Base-by-base conservation (phyloP, 129 eudicot species). In the Lactuca saligna region DNA sequence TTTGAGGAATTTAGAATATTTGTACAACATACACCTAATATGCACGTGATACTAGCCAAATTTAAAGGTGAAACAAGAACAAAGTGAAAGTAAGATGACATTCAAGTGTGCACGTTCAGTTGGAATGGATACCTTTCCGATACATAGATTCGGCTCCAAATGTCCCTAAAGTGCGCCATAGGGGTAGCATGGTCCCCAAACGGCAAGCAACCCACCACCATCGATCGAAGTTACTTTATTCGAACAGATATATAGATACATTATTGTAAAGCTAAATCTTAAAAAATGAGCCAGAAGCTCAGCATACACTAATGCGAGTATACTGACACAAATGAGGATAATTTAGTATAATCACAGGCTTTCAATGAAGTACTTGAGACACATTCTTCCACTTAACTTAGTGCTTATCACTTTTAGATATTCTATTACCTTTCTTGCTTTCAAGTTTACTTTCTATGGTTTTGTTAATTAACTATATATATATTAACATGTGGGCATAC, bases 151-250 rank as follows among this genome's bases (percentile, higher is more conserved):
- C 73, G 54, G 44, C 44, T 58, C 42, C 13, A 54, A 29, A 75
- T 75, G 73, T 75, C 73, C 65, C 74, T 75, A 66, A 75, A 66
- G 73, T 57, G 79, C 53, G 68, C 73, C 46, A 61, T 35, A 75
- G 68, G 67, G 17, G 54, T 75, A 75, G 73, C 53, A 75, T 75
- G 79, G 79, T 75, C 79, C 79, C 79, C 73, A 67, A 66, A 75
- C 68, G 35, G 42, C 79, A 58, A 75, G 79, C 74, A 75, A 66
- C 62, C 68, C 79, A 66, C 70, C 69, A 58, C 73, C 53, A 50
- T 67, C 55, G 3, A 50, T 67, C 55, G 3, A 61, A 37, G 11
- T 57, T 68, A 67, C 73, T 75, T 75, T 75, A 68, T 65, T 54
- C 66, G 13, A 65, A 31, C 42, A 29, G 33, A 55, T 54, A 37